phyloP scores from a whole-genome alignment of 306 rosid genomes.

The Crotalaria pallida region DNA sequence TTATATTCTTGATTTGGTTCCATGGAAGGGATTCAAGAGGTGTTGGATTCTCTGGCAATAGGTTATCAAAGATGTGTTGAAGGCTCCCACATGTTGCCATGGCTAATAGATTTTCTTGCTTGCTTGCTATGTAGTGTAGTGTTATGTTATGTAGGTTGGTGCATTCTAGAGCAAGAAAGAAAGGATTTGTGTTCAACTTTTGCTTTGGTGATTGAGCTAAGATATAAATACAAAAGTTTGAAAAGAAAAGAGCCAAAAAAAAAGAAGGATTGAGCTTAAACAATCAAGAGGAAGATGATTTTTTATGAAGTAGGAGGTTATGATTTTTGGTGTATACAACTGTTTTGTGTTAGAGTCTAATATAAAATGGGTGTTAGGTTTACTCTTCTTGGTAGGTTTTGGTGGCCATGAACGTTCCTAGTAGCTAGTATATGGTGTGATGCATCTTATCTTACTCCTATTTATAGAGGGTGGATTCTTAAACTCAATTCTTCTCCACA shows the following conservation, averaged over 20 bases:
- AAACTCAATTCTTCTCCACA: too few relatives aligned
- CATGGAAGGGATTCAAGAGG: slow-evolving; percentile 61
- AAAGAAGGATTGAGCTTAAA: slow-evolving; percentile 41
- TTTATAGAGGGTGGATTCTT: too few relatives aligned
- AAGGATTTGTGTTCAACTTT: background rate
- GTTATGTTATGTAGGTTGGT: background rate
- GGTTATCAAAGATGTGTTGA: slow-evolving; percentile 62
- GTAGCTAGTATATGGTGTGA: too few relatives aligned
- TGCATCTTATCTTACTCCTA: too few relatives aligned
- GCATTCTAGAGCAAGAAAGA: background rate
- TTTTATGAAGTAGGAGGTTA: slow-evolving; percentile 34
- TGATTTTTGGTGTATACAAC: background rate
- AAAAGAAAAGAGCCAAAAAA: slow-evolving; percentile 38
- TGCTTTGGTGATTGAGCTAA: slow-evolving; percentile 22
- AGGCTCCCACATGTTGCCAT: slow-evolving; percentile 81
- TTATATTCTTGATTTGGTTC: slow-evolving; percentile 50
- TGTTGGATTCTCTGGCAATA: slow-evolving; percentile 57
- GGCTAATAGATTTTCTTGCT: slow-evolving; percentile 15
- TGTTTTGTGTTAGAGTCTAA: slow-evolving; percentile 8
- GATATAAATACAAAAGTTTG: too few relatives aligned
- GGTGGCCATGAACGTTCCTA: too few relatives aligned
- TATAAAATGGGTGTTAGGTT: slow-evolving; percentile 35
- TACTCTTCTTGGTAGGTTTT: background rate
- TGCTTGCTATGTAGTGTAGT: background rate
- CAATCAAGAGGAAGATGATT: slow-evolving; percentile 36